Conservation (phyloP, 371 early-diverging fungal genomes). For the Apophysomyces variabilis region DNA sequence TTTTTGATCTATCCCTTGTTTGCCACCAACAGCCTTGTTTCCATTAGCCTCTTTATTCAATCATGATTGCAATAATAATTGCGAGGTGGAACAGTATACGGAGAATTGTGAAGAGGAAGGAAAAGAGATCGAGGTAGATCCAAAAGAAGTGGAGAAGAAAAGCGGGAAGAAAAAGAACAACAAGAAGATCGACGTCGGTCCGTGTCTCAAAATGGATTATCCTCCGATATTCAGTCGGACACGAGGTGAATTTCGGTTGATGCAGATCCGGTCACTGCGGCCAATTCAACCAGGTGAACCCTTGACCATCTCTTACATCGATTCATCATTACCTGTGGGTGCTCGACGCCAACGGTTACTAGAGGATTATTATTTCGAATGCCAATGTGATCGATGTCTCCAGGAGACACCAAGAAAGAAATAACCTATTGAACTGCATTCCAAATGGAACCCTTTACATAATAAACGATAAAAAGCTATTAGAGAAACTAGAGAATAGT, state of each 20-base stretch:
- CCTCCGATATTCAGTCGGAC: slow-evolving; percentile 30
- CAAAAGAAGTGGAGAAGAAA: slow-evolving; percentile 1
- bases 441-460: too few relatives aligned
- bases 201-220: slow-evolving; percentile 15
- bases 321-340: slow-evolving; percentile 45
- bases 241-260: slow-evolving; percentile 28
- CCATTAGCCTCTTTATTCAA: slow-evolving; percentile 38
- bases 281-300: slow-evolving; percentile 32
- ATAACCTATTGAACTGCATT: not conserved
- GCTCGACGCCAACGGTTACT: slow-evolving; percentile 39
- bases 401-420: slow-evolving; percentile 25
- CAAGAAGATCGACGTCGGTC: slow-evolving; percentile 7
- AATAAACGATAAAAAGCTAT: too few relatives aligned
- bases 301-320: slow-evolving; percentile 60
- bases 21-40: slow-evolving; percentile 18
- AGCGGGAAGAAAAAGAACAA: slow-evolving; percentile 2
- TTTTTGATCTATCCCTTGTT: slow-evolving; percentile 5
- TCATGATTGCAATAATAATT: slow-evolving; percentile 58
- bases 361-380: slow-evolving; percentile 57
- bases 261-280: slow-evolving; percentile 42
- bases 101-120: slow-evolving; percentile 23
- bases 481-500: too few relatives aligned
- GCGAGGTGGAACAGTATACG: slow-evolving; percentile 41
- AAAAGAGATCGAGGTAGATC: not conserved
- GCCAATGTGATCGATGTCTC: slow-evolving; percentile 50